Percentiles rank a stretch among this genome's conserved stretches.
These are phyloP conservation scores for Capsella bursapastoris DNA, from an alignment of 345 rosid genomes.

Conservation along the genomic window DNA sequence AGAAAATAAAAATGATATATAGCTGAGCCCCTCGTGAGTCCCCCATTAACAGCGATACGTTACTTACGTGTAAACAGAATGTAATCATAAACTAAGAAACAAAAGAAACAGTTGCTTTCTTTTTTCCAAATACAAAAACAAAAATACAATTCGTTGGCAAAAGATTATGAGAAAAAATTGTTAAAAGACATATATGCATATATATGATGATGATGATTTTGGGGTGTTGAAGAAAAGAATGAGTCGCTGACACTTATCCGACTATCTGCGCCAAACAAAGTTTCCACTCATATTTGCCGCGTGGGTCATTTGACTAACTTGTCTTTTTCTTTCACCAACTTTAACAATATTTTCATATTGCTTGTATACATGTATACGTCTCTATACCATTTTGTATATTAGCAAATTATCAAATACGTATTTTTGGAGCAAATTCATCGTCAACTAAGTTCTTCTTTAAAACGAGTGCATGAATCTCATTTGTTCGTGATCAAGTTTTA, in stretches of 20 bases:
- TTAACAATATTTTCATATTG: conserved; percentile 30
- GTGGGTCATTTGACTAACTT: conserved; percentile 41
- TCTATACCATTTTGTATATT: not conserved
- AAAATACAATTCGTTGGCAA: not conserved
- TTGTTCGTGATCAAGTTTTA: not conserved
- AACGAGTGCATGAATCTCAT: conserved; percentile 30
- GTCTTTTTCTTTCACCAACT: conserved; percentile 46
- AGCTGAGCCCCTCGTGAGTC: conserved; percentile 13
- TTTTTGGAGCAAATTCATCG: conserved; percentile 23
- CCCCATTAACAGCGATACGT: not conserved
- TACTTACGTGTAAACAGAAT: conserved; percentile 23
- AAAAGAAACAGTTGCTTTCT: not conserved
- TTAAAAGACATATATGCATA: conserved; percentile 1
- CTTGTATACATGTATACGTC: not conserved
- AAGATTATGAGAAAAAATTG: not conserved
- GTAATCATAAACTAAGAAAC: not conserved
- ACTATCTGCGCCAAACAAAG: conserved; percentile 49
- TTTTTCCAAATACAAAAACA: not conserved
- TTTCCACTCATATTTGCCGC: conserved; percentile 44
- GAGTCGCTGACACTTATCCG: conserved; percentile 45
- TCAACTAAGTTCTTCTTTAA: conserved; percentile 23
- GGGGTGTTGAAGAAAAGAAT: conserved; percentile 33
- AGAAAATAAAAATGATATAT: not conserved
- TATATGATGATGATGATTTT: conserved; percentile 35
- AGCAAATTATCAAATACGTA: conserved; percentile 18